phyloP scores from a whole-genome alignment of 2,329 filamentous ascomycete species.

The Samsoniella hepiali region DNA sequence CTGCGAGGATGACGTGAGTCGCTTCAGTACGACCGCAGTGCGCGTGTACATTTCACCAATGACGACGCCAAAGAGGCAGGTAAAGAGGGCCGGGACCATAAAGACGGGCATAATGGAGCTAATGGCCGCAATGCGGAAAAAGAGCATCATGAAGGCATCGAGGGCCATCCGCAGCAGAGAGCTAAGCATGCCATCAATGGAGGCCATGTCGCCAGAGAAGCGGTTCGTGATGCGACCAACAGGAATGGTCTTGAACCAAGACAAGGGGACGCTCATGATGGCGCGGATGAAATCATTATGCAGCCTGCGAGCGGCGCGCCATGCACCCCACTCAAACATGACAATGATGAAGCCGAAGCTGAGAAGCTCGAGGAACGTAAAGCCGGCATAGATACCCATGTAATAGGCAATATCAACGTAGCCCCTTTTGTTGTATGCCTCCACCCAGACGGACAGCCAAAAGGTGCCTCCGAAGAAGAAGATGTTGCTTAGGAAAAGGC shows the following conservation, averaged over 20 bases:
- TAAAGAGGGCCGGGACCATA: conserved; percentile 43
- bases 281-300: conserved; percentile 51
- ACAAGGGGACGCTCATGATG: conserved; percentile 51
- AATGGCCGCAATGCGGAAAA: conserved; percentile 46
- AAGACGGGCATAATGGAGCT: conserved; percentile 52
- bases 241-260: conserved; percentile 55
- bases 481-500: conserved; percentile 40
- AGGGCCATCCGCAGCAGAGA: conserved; percentile 43
- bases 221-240: conserved; percentile 53
- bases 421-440: conserved; percentile 44
- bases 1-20: conserved; percentile 44
- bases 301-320: conserved; percentile 52
- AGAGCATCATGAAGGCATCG: conserved; percentile 40
- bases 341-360: conserved; percentile 42
- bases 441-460: conserved; percentile 54
- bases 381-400: conserved; percentile 48
- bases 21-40: conserved; percentile 45
- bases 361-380: conserved; percentile 42
- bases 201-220: conserved; percentile 56
- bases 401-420: conserved; percentile 49
- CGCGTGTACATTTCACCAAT: conserved; percentile 51
- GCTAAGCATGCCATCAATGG: conserved; percentile 48
- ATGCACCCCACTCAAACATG: conserved; percentile 53
- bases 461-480: conserved; percentile 42
- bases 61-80: conserved; percentile 44